phyloP scores from a whole-genome alignment of 345 rosid genomes.

The Excoecaria cochinchinensis region DNA sequence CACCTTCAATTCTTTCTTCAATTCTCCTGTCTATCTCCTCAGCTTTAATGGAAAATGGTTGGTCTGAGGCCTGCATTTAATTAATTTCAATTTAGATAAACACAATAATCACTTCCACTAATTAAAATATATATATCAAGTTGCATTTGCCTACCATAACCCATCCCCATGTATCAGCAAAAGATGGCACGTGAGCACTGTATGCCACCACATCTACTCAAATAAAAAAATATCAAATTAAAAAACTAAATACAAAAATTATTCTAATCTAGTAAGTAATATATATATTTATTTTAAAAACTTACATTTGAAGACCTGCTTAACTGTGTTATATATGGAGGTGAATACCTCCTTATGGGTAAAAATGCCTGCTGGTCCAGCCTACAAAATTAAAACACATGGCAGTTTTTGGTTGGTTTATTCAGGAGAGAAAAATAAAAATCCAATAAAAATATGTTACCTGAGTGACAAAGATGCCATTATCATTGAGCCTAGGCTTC shows the following conservation, averaged over 20 bases:
- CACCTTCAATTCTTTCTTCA: constrained; percentile 64
- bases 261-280: no score
- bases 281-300: neutral
- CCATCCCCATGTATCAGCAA: constrained; percentile 99
- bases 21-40: constrained; percentile 72
- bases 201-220: constrained; percentile 79
- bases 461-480: constrained; percentile 94
- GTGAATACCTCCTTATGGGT: constrained; percentile 93
- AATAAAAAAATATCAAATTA: neutral
- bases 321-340: constrained; percentile 86
- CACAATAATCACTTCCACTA: no score
- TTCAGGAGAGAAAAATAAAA: neutral
- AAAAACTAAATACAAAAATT: no score
- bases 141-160: constrained; percentile 54
- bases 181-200: constrained; percentile 94
- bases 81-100: no score
- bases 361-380: constrained; percentile 97
- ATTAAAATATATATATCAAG: neutral
- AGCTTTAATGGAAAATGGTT: constrained; percentile 55
- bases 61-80: constrained; percentile 65
- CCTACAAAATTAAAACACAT: constrained; percentile 34
- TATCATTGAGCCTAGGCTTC: constrained; percentile 71
- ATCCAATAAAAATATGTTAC: constrained; percentile 24
- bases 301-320: constrained; percentile 90
- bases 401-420: neutral